Percentiles rank a stretch among this genome's conserved stretches.
phyloP scores from a whole-genome alignment of 345 rosid genomes.

The Aquilaria yunnanensis region DNA sequence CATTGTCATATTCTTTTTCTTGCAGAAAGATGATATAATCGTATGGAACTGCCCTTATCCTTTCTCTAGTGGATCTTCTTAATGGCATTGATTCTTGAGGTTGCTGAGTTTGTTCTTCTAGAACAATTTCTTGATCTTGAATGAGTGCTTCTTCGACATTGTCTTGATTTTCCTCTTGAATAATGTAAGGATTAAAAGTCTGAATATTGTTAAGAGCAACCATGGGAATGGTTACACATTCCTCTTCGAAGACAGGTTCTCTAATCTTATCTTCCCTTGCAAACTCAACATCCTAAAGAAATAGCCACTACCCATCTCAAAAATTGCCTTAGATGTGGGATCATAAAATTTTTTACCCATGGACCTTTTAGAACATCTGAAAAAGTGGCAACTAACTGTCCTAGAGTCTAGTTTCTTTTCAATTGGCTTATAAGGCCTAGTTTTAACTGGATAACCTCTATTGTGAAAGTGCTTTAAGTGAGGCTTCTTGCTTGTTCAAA shows the following conservation, averaged over 20 bases:
- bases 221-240: neutral
- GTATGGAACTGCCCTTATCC: neutral
- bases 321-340: neutral
- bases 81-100: neutral
- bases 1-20: neutral
- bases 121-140: neutral
- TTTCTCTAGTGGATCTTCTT: neutral
- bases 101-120: neutral
- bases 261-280: neutral
- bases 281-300: neutral
- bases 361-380: neutral
- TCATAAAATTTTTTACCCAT: neutral
- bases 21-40: neutral
- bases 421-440: conserved; percentile 6
- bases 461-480: neutral
- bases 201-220: neutral
- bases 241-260: neutral
- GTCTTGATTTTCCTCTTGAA: neutral
- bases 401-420: conserved; percentile 7
- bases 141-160: too few species aligned
- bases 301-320: neutral
- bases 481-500: conserved; percentile 1
- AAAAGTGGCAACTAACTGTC: neutral
- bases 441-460: neutral
- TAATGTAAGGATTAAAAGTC: neutral